These are phyloP conservation scores for Phyllosticta paracitricarpa DNA, from an alignment of 2,329 filamentous ascomycete genomes.

Conservation along the genomic window DNA sequence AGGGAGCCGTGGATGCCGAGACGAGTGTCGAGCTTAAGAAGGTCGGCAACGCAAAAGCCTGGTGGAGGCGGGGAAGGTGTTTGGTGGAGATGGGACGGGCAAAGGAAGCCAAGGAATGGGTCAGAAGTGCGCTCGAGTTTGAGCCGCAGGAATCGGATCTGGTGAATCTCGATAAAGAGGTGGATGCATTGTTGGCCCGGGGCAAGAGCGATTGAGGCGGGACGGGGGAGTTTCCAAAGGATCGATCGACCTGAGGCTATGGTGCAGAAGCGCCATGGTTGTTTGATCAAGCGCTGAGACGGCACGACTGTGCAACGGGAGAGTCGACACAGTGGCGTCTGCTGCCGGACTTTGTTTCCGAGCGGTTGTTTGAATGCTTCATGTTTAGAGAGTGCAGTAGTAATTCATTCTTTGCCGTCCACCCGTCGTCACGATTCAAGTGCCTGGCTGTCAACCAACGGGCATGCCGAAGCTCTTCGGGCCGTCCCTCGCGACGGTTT, in stretches of 20 bases:
- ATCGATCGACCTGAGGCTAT: neutral
- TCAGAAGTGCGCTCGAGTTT: conserved; percentile 68
- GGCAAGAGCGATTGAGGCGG: conserved; percentile 7
- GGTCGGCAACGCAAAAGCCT: conserved; percentile 83
- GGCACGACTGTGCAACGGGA: neutral
- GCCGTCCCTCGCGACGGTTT: neutral
- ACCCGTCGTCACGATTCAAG: too few relatives aligned
- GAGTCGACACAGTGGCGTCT: too few relatives aligned
- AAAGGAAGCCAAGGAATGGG: conserved; percentile 72
- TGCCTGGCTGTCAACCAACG: neutral
- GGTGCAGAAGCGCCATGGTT: neutral
- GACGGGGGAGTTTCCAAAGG: neutral
- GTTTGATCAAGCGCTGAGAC: neutral
- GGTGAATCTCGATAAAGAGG: conserved; percentile 30
- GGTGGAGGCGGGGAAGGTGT: conserved; percentile 81
- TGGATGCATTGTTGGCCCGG: conserved; percentile 44
- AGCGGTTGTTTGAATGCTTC: too few relatives aligned
- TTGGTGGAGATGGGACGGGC: conserved; percentile 82
- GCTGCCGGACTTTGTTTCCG: too few relatives aligned
- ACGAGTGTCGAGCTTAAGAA: conserved; percentile 79
- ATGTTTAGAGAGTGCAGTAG: too few relatives aligned
- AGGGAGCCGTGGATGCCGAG: conserved; percentile 80
- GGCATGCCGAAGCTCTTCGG: neutral
- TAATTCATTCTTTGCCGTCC: too few relatives aligned
- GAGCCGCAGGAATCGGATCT: conserved; percentile 50